Conservation (phyloP, 371 early-diverging fungal genomes). For the Mucor piriformis region DNA sequence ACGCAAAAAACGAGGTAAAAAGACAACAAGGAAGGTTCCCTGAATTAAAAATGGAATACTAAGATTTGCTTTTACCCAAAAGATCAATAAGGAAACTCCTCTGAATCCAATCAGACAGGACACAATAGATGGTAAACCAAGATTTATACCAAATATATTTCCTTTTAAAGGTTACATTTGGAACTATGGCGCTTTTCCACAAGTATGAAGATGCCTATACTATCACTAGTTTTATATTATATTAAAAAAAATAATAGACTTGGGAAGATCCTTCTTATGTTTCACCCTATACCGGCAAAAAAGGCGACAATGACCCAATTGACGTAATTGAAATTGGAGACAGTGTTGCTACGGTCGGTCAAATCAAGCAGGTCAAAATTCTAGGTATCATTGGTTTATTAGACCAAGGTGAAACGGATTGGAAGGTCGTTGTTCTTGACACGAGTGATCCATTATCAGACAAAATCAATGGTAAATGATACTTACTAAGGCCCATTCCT, state of each 20-base stretch:
- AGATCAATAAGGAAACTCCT: slow-evolving; percentile 79
- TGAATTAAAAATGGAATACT: neutral
- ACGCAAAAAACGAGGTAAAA: slow-evolving; percentile 94
- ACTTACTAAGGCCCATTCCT: too few species aligned
- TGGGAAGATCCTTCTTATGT: slow-evolving; percentile 93
- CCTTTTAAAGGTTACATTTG: slow-evolving; percentile 97
- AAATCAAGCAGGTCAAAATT: slow-evolving; percentile 90
- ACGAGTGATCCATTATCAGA: slow-evolving; percentile 85
- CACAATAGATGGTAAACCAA: slow-evolving; percentile 89
- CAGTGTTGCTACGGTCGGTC: slow-evolving; percentile 39
- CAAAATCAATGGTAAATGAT: slow-evolving; percentile 70
- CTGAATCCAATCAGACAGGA: slow-evolving; percentile 98
- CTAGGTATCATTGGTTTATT: slow-evolving; percentile 93
- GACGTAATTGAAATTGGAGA: slow-evolving; percentile 87
- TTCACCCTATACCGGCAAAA: slow-evolving; percentile 79
- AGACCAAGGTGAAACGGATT: slow-evolving; percentile 97
- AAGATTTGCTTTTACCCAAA: neutral
- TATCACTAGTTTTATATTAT: neutral
- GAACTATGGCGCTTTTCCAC: slow-evolving; percentile 98
- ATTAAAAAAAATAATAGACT: slow-evolving; percentile 52
- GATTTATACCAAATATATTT: slow-evolving; percentile 94
- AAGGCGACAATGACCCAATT: slow-evolving; percentile 96
- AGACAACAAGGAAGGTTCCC: neutral
- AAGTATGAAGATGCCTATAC: slow-evolving; percentile 23
- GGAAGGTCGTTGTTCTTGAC: slow-evolving; percentile 96